These are phyloP conservation scores for Lachancea fermentati DNA, from an alignment of 805 yeast genomes.

Conservation along the genomic window DNA sequence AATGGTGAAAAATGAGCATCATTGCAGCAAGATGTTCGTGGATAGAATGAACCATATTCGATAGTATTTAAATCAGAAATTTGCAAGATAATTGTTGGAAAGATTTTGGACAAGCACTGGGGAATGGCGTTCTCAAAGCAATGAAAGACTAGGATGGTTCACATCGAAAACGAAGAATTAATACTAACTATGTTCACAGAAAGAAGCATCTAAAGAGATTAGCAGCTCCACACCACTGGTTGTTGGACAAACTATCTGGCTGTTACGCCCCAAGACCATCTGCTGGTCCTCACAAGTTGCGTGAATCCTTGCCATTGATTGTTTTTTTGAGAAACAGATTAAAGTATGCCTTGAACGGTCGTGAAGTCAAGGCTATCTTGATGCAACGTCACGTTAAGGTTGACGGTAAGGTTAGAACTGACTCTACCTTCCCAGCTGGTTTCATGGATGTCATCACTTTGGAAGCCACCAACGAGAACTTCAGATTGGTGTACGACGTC, in stretches of 20 bases:
- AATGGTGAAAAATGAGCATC: too few relatives aligned
- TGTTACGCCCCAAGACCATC: slow-evolving; percentile 99
- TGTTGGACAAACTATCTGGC: slow-evolving; percentile 99
- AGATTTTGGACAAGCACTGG: too few relatives aligned
- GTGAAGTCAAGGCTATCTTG: slow-evolving; percentile 96
- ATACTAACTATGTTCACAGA: slow-evolving; percentile 53
- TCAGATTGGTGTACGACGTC: slow-evolving; percentile 97
- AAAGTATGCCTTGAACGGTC: slow-evolving; percentile 98
- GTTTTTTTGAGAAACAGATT: slow-evolving; percentile 97
- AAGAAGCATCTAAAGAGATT: slow-evolving; percentile 99
- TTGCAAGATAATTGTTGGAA: too few relatives aligned
- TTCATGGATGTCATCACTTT: slow-evolving; percentile 98
- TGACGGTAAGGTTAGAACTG: slow-evolving; percentile 99
- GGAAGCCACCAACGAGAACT: slow-evolving; percentile 98
- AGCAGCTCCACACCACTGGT: slow-evolving; percentile 99
- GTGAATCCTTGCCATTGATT: slow-evolving; percentile 96
- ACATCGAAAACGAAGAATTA: too few relatives aligned
- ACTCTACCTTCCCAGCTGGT: slow-evolving; percentile 98
- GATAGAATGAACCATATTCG: too few relatives aligned
- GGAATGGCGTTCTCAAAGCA: too few relatives aligned
- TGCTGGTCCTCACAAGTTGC: slow-evolving; percentile 98
- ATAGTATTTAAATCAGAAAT: too few relatives aligned
- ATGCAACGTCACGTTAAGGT: slow-evolving; percentile 98
- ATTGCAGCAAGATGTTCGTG: too few relatives aligned
- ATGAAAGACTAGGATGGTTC: too few relatives aligned